Base-by-base conservation (phyloP, 2,329 filamentous ascomycete genomes). In the Canariomyces notabilis region DNA sequence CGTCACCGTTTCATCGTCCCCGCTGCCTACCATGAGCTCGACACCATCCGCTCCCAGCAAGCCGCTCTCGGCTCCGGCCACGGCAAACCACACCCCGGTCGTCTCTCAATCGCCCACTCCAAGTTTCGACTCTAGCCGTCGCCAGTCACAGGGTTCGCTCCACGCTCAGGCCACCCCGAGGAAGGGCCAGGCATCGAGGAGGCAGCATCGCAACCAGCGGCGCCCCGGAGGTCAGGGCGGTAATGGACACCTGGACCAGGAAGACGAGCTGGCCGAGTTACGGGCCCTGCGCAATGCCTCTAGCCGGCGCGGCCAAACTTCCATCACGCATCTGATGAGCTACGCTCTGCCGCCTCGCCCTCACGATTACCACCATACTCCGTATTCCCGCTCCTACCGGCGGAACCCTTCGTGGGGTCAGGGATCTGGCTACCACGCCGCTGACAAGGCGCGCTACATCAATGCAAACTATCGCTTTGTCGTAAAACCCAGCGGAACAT, bases 401-500 rank as follows among this genome's bases (percentile, higher is more conserved):
- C 77, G 86, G 44, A 85, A 87, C 64, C 82, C 84, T 36, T 85
- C 84, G 2, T 95, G 87, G 85, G 89, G 89, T 0, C 74, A 87
- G 33, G 89, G 90, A 4, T 95, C 89, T 29, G 89, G 90, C 20
- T 87, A 95, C 65, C 89, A 96, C 66, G 82, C 88, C 12, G 80
- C 83, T 35, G 93, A 98, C 67, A 97, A 97, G 70, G 86, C 90
- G 48, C 83, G 87, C 75, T 91, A 77, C 47, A 77, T 98, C 14
- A 90, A 98, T 65, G 89, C 93, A 54, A 98, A 98, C 66, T 98
- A 98, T 64, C 85, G 93, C 46, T 98, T 98, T 64, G 85, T 98
- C 49, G 90, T 98, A 42, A 83, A 88, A 50, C 91, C 93, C 3
- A 76, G 80, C 46, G 84, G 82, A 48, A 80, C 84, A 59, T 98